Conservation (phyloP, 495 filamentous ascomycete species). For the Aspergillus leporis region DNA sequence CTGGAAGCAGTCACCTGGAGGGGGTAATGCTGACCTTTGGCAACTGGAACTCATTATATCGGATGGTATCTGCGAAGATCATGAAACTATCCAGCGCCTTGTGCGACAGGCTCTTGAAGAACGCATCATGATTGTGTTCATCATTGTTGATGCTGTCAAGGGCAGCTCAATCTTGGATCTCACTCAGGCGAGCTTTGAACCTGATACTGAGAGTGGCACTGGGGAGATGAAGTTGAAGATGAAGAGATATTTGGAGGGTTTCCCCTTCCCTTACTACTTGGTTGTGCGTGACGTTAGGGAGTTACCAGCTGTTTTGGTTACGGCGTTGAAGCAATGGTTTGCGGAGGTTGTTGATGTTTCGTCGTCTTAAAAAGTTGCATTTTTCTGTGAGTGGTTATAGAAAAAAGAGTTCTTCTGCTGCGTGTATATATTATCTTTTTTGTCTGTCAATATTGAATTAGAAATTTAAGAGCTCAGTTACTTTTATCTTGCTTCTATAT, state of each 20-base stretch:
- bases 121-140: slow-evolving; percentile 96
- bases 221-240: slow-evolving; percentile 72
- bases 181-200: slow-evolving; percentile 74
- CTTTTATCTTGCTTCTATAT: not conserved
- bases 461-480: not conserved
- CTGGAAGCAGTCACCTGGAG: slow-evolving; percentile 51
- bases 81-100: slow-evolving; percentile 77
- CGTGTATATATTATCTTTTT: slow-evolving; percentile 5
- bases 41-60: slow-evolving; percentile 91
- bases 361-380: slow-evolving; percentile 28
- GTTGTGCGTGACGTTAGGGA: slow-evolving; percentile 91
- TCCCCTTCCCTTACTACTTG: slow-evolving; percentile 94
- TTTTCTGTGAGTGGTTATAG: slow-evolving; percentile 11
- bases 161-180: slow-evolving; percentile 75
- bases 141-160: slow-evolving; percentile 83
- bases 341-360: slow-evolving; percentile 76
- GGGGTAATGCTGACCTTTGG: slow-evolving; percentile 81
- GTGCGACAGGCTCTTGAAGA: slow-evolving; percentile 87
- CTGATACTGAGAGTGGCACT: slow-evolving; percentile 46
- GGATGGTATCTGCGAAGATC: slow-evolving; percentile 89
- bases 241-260: slow-evolving; percentile 87
- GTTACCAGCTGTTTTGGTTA: slow-evolving; percentile 83
- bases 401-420: slow-evolving; percentile 16
- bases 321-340: slow-evolving; percentile 94
- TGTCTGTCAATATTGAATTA: not conserved